Percentiles rank a stretch among this genome's conserved stretches.
Conservation (phyloP, 495 filamentous ascomycete species). For the Penicillium lagena region DNA sequence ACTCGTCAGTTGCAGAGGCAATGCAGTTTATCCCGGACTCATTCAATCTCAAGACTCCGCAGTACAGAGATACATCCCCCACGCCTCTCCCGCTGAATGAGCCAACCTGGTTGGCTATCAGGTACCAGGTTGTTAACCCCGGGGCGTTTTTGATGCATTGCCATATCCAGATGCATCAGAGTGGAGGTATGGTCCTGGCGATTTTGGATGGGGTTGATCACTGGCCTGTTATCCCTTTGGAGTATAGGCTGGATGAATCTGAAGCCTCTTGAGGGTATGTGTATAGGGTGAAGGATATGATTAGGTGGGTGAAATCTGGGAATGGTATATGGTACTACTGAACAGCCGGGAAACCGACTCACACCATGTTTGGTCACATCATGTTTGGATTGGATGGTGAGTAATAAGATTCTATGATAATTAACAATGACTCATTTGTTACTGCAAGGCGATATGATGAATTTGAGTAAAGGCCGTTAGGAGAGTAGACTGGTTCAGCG, state of each 20-base stretch:
- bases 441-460: too few species aligned
- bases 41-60: slow-evolving; percentile 52
- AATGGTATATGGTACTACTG: too few species aligned
- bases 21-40: slow-evolving; percentile 32
- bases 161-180: slow-evolving; percentile 52
- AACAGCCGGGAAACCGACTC: too few species aligned
- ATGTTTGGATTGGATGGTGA: too few species aligned
- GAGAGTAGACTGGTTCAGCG: too few species aligned
- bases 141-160: slow-evolving; percentile 56
- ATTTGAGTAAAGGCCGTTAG: too few species aligned
- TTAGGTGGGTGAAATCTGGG: too few species aligned
- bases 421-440: too few species aligned
- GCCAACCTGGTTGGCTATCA: slow-evolving; percentile 44
- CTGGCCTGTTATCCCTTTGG: slow-evolving; percentile 39
- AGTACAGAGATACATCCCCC: slow-evolving; percentile 41
- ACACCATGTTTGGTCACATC: too few species aligned
- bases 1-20: slow-evolving; percentile 45
- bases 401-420: too few species aligned
- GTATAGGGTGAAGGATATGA: too few species aligned
- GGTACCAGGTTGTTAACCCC: slow-evolving; percentile 54
- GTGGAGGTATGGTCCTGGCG: slow-evolving; percentile 49
- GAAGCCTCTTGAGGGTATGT: too few species aligned
- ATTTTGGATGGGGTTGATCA: slow-evolving; percentile 52
- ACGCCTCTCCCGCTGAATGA: slow-evolving; percentile 27
- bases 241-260: slow-evolving; percentile 8